Base-by-base conservation (phyloP, 169 alveolate species). In the Eimeria brunetti region DNA sequence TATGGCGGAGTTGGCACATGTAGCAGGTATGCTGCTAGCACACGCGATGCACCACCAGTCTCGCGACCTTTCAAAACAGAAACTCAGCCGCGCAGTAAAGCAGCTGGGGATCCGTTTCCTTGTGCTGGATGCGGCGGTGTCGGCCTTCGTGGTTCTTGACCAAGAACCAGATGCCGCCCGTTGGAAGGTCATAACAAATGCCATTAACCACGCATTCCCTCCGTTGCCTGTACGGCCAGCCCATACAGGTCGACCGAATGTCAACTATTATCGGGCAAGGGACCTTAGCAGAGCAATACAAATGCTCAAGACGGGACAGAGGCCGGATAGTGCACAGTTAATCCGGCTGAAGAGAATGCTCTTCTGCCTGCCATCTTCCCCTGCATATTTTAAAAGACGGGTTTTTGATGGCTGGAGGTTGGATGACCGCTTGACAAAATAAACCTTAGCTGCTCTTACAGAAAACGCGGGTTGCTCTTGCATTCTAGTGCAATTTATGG, bases 241-340 rank as follows among this genome's bases (percentile, higher is more conserved):
- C 62, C 20, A 20, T 49, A 33, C 62, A 44, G 51, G 30, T 2
- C 46, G 9, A 69, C 51, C 6, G 80, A 14, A 5, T 14, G 14
- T 33, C 49, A 14, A 5, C 60, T 38, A 0, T 7, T 38, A 11
- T 38, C 38, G 38, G 62, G 41, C 24, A 0, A 58, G 41, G 86
- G 44, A 46, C 60, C 86, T 76, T 36, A 44, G 86, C 62, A 76
- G 38, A 38, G 86, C 62, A 46, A 22, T 76, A 14, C 86, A 44
- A 27, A 38, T 24, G 27, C 86, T 76, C 41, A 76, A 76, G 62
- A 38, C 33, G 86, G 86, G 86, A 22, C 18, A 41, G 41, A 18
- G 86, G 41, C 56, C 56, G 41, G 36, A 20, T 41, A 7, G 24
- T 5, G 16, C 2, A 12, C 38, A 76, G 11, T 18, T 46, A 0